Conservation (phyloP, 192 early-diverging fungal species). For the Kickxella alabastrina region DNA sequence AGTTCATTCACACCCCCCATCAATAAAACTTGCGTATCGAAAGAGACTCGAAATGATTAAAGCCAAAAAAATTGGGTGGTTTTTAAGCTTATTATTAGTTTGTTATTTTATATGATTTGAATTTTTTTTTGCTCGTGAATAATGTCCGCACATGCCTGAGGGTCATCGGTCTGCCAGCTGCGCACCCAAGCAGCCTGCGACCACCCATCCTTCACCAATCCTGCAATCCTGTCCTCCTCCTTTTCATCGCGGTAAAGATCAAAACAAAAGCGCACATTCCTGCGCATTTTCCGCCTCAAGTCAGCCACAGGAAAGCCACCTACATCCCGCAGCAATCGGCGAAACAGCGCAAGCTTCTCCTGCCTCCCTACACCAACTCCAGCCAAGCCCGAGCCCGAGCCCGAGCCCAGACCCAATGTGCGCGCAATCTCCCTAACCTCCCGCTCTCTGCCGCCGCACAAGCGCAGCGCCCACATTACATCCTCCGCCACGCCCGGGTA, state of each 20-base stretch:
- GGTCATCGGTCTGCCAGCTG: conserved; percentile 17
- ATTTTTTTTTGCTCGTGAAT: not conserved
- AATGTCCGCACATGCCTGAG: not conserved
- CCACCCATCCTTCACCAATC: conserved; percentile 16
- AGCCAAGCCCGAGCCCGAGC: no score
- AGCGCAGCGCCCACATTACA: not conserved
- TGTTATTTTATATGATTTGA: no score
- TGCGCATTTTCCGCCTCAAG: conserved; percentile 24
- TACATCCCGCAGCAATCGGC: conserved; percentile 11
- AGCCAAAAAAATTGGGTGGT: no score
- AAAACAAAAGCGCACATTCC: conserved; percentile 39
- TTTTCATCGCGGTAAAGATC: conserved; percentile 43
- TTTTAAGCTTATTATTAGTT: no score
- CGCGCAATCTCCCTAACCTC: not conserved
- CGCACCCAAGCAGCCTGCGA: conserved; percentile 28
- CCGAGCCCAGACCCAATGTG: not conserved
- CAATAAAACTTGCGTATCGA: no score
- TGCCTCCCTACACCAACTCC: no score
- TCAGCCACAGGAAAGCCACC: conserved; percentile 12
- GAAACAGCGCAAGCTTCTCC: conserved; percentile 25
- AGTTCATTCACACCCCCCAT: no score
- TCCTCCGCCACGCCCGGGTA: not conserved
- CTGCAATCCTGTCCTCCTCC: not conserved
- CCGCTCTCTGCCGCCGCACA: not conserved
- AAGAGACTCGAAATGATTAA: no score